phyloP scores from a whole-genome alignment of 257 asterid genomes.

The Gentiana dahurica region DNA sequence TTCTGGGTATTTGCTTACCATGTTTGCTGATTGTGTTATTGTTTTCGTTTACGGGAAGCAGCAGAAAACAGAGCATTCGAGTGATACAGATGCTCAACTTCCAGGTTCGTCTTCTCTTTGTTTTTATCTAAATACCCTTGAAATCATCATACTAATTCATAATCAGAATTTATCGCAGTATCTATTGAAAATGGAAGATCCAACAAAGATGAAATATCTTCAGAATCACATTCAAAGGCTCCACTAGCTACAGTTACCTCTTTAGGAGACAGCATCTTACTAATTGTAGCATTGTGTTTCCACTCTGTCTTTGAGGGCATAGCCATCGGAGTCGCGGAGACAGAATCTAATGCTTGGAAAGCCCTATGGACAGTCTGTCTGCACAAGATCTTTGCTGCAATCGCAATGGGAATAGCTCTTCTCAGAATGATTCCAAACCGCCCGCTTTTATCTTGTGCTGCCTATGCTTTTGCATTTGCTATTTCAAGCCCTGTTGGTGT shows the following conservation, averaged over 20 bases:
- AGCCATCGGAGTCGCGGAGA: slow-evolving; percentile 84
- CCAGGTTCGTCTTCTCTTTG: slow-evolving; percentile 34
- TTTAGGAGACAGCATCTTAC: slow-evolving; percentile 55
- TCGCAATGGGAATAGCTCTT: slow-evolving; percentile 94
- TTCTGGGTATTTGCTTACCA: slow-evolving; percentile 67
- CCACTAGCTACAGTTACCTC: slow-evolving; percentile 40
- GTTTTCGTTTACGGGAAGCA: slow-evolving; percentile 39
- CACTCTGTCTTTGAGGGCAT: slow-evolving; percentile 91
- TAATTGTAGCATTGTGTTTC: slow-evolving; percentile 70
- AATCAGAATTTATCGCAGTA: slow-evolving; percentile 13
- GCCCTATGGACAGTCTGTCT: slow-evolving; percentile 81
- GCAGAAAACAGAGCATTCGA: slow-evolving; percentile 3
- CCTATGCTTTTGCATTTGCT: slow-evolving; percentile 78
- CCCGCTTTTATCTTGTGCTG: slow-evolving; percentile 60
- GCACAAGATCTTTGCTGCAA: slow-evolving; percentile 87
- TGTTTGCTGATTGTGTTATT: slow-evolving; percentile 74
- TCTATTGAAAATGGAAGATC: slow-evolving; percentile 16
- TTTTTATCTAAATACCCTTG: too few species aligned
- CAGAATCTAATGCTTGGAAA: slow-evolving; percentile 73
- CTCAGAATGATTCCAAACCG: slow-evolving; percentile 83
- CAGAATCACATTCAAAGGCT: slow-evolving; percentile 29
- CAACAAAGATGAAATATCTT: slow-evolving; percentile 9
- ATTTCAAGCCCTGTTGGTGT: slow-evolving; percentile 77
- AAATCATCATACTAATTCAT: too few species aligned
- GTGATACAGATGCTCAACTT: slow-evolving; percentile 18